Conservation (phyloP, 139 green algal species). For the Deuterostichococcus epilithicus region DNA sequence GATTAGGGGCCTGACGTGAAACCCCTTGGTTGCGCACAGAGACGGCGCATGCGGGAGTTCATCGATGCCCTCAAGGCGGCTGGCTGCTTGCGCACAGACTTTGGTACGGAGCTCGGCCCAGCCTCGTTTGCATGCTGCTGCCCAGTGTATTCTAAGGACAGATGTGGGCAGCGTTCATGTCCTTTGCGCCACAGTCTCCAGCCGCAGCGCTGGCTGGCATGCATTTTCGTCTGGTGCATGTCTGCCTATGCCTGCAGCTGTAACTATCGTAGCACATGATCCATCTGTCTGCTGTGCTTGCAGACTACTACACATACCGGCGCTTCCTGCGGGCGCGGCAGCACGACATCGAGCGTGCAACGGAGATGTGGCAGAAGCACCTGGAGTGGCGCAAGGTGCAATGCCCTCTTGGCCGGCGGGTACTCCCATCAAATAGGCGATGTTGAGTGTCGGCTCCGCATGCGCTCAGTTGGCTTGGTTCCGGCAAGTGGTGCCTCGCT, state of each 20-base stretch:
- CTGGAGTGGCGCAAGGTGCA: slow-evolving; percentile 30
- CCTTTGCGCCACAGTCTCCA: not conserved
- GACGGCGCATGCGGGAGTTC: not conserved
- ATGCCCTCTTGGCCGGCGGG: not conserved
- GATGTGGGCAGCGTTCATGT: no score
- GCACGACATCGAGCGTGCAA: slow-evolving; percentile 46
- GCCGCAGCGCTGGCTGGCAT: not conserved
- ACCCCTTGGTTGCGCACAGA: not conserved
- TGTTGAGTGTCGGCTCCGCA: no score
- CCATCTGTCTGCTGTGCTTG: not conserved
- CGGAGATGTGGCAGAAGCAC: slow-evolving; percentile 47
- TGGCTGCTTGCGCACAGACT: not conserved
- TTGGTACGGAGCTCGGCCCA: not conserved
- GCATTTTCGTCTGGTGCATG: no score
- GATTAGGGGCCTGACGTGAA: no score
- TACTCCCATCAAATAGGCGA: no score
- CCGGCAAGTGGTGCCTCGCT: no score
- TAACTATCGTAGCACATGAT: not conserved
- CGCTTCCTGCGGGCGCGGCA: slow-evolving; percentile 56
- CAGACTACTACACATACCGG: slow-evolving; percentile 42
- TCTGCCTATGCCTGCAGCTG: no score
- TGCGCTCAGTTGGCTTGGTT: no score
- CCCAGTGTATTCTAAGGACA: no score
- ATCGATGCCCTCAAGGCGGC: not conserved
- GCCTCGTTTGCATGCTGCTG: not conserved